A percentile compares a stretch with the other conserved stretches of the same genome.
Conservation (phyloP, 2,329 filamentous ascomycete species). For the Plectosphaerella cucumerina region DNA sequence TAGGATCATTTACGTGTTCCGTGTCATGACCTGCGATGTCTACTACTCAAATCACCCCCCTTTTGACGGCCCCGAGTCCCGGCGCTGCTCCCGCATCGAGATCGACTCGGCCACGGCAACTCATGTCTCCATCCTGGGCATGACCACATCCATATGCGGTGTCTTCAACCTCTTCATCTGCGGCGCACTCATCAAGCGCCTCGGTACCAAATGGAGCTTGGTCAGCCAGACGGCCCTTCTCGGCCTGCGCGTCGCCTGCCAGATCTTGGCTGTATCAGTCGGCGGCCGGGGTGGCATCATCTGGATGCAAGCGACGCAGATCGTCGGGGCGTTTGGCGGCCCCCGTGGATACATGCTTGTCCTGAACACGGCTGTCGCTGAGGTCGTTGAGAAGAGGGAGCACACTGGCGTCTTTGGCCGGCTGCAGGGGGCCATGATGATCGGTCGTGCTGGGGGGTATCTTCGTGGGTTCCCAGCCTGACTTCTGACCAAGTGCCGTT, state of each 20-base stretch:
- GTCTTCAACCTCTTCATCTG: slow-evolving; percentile 64
- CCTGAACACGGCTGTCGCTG: slow-evolving; percentile 64
- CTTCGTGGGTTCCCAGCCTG: slow-evolving; percentile 34
- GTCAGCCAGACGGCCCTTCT: slow-evolving; percentile 61
- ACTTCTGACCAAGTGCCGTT: not conserved
- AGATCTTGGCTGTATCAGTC: slow-evolving; percentile 60
- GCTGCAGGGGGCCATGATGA: slow-evolving; percentile 63
- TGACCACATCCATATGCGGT: slow-evolving; percentile 65
- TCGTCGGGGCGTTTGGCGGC: slow-evolving; percentile 65
- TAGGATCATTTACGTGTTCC: slow-evolving; percentile 60
- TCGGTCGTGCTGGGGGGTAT: slow-evolving; percentile 62
- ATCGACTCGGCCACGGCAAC: slow-evolving; percentile 62
- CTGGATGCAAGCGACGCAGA: slow-evolving; percentile 63
- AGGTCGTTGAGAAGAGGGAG: slow-evolving; percentile 54
- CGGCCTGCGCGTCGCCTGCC: slow-evolving; percentile 57
- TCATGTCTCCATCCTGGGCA: slow-evolving; percentile 61
- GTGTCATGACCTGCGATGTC: slow-evolving; percentile 67
- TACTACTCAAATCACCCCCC: slow-evolving; percentile 59
- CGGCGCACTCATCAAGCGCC: slow-evolving; percentile 61
- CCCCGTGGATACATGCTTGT: slow-evolving; percentile 67
- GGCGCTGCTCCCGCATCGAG: slow-evolving; percentile 55
- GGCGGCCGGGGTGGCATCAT: slow-evolving; percentile 61
- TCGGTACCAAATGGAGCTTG: slow-evolving; percentile 60
- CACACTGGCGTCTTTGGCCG: slow-evolving; percentile 63
- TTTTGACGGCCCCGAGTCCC: slow-evolving; percentile 35